phyloP scores from a whole-genome alignment of 306 rosid species.

The Sesbania bispinosa region DNA sequence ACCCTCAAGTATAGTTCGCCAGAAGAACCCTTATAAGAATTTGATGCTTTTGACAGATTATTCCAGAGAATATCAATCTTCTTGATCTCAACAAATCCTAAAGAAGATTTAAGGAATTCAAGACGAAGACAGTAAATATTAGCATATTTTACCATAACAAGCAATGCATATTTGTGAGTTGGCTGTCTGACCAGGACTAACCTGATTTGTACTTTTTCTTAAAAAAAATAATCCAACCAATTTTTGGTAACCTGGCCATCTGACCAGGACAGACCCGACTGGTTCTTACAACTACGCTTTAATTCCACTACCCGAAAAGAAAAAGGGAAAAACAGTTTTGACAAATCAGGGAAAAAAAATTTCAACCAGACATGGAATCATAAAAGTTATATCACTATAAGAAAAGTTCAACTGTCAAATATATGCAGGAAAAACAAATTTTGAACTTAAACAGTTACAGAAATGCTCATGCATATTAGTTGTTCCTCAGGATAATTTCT shows the following conservation, averaged over 20 bases:
- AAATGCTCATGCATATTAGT: neutral
- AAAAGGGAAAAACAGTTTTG: neutral
- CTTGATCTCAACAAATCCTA: conserved; percentile 75
- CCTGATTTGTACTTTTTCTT: neutral
- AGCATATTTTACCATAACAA: conserved; percentile 3
- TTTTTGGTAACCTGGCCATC: neutral
- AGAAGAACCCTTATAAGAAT: conserved; percentile 30
- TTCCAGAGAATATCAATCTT: conserved; percentile 83
- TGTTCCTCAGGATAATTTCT: conserved; percentile 6
- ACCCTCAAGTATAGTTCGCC: conserved; percentile 87
- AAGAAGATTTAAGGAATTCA: conserved; percentile 25
- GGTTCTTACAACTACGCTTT: conserved; percentile 16
- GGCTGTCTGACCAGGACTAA: neutral
- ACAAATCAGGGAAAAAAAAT: no score
- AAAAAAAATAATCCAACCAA: neutral
- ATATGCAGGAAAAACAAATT: conserved; percentile 10
- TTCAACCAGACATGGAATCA: conserved; percentile 13
- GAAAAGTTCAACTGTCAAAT: conserved; percentile 11
- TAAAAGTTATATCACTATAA: neutral
- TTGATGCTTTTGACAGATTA: conserved; percentile 48
- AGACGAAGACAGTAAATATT: conserved; percentile 1
- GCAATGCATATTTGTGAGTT: neutral
- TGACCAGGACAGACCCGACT: neutral
- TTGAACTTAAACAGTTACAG: conserved; percentile 5
- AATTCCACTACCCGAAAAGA: neutral